Conservation (phyloP, 768 basidiomycete genomes). For the Mycena filopes region DNA sequence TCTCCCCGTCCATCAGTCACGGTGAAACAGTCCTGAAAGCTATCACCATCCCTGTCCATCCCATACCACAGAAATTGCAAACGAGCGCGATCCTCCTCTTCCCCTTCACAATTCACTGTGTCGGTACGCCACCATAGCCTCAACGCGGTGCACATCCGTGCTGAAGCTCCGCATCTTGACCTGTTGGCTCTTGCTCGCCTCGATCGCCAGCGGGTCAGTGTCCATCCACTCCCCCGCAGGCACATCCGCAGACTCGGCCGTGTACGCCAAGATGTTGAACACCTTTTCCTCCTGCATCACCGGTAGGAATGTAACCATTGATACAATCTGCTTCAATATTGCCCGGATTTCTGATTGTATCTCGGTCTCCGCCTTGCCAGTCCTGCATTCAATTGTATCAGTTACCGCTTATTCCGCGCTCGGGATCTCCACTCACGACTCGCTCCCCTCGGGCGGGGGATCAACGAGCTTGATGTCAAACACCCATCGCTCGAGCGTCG, state of each 20-base stretch:
- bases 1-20: background rate
- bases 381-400: slow-evolving; percentile 34
- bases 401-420: slow-evolving; percentile 7
- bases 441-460: slow-evolving; percentile 59
- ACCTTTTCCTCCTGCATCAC: slow-evolving; percentile 95
- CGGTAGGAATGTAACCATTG: slow-evolving; percentile 95
- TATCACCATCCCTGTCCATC: too few relatives aligned
- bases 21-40: background rate
- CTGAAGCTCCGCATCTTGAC: slow-evolving; percentile 97
- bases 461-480: slow-evolving; percentile 93
- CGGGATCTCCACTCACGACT: slow-evolving; percentile 55
- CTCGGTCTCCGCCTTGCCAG: slow-evolving; percentile 83
- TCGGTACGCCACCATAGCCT: slow-evolving; percentile 97
- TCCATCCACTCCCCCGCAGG: slow-evolving; percentile 97
- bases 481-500: slow-evolving; percentile 96
- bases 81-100: too few relatives aligned
- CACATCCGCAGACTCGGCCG: slow-evolving; percentile 89
- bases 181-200: slow-evolving; percentile 91
- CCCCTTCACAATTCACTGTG: slow-evolving; percentile 58
- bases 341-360: slow-evolving; percentile 98
- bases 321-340: slow-evolving; percentile 98
- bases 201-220: slow-evolving; percentile 91
- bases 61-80: too few relatives aligned
- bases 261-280: slow-evolving; percentile 98
- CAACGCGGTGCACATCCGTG: slow-evolving; percentile 97